Evolutionary conservation across 108 stramenopile species (phyloP).

Genomic region (Skeletonema tropicum): DNA sequence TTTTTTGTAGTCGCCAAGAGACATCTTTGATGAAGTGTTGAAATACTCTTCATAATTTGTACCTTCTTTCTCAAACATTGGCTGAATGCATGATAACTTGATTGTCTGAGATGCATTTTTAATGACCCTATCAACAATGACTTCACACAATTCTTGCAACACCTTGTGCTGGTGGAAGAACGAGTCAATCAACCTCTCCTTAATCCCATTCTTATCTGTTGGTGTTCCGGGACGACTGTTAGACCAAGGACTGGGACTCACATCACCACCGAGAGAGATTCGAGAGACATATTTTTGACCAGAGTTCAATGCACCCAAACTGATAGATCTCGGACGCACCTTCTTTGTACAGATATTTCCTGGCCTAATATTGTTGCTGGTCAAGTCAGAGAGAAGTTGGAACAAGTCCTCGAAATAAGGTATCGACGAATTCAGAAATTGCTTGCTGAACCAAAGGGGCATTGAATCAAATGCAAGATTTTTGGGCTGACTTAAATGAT

Average conservation of each 20-base stretch:
- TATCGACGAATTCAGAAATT: conserved; percentile 45
- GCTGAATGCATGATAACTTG: conserved; percentile 14
- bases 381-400: conserved; percentile 48
- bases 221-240: conserved; percentile 16
- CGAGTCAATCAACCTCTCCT: conserved; percentile 63
- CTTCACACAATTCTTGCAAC: conserved; percentile 69
- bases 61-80: conserved; percentile 19
- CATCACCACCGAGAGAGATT: conserved; percentile 24
- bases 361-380: conserved; percentile 17
- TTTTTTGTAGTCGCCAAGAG: conserved; percentile 28
- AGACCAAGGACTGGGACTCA: conserved; percentile 24
- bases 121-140: conserved; percentile 51
- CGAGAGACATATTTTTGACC: conserved; percentile 54
- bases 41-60: conserved; percentile 32
- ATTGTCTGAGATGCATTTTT: conserved; percentile 43
- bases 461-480: conserved; percentile 19
- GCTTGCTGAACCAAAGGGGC: conserved; percentile 50
- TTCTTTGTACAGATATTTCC: conserved; percentile 47
- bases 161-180: conserved; percentile 86
- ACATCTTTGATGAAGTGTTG: conserved; percentile 12
- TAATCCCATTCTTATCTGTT: conserved; percentile 26
- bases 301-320: conserved; percentile 7
- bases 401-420: conserved; percentile 64
- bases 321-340: conserved; percentile 61
- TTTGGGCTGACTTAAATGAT: not conserved